phyloP scores from a whole-genome alignment of 2,329 filamentous ascomycete genomes.

The Fusarium veterinarium region DNA sequence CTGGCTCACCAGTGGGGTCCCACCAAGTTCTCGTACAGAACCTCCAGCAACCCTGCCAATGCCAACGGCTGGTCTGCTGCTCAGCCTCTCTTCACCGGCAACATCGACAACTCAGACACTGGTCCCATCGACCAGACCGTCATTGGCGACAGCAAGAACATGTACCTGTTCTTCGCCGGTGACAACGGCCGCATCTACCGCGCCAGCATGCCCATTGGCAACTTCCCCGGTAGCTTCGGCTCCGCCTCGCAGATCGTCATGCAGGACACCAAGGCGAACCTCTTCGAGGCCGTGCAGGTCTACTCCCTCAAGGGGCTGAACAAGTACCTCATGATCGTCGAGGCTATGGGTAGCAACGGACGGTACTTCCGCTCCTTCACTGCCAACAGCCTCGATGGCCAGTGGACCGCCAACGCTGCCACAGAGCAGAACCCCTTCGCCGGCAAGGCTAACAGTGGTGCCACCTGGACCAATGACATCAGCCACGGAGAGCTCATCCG shows the following conservation, averaged over 20 bases:
- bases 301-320: constrained; percentile 67
- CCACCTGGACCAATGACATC: constrained; percentile 73
- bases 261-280: constrained; percentile 64
- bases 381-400: constrained; percentile 64
- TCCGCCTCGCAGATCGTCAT: constrained; percentile 36
- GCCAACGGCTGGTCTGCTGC: constrained; percentile 60
- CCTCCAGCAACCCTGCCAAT: constrained; percentile 67
- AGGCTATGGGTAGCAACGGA: constrained; percentile 65
- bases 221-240: constrained; percentile 72
- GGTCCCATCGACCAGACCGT: constrained; percentile 71
- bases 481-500: constrained; percentile 73
- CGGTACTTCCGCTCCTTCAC: constrained; percentile 58
- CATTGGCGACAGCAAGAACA: constrained; percentile 69
- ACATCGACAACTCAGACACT: background rate
- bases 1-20: constrained; percentile 74
- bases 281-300: constrained; percentile 76
- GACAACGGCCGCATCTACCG: constrained; percentile 77
- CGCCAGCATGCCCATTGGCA: constrained; percentile 69
- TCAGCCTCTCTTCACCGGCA: constrained; percentile 14
- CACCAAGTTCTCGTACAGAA: constrained; percentile 69
- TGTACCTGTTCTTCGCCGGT: constrained; percentile 76
- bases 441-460: constrained; percentile 73
- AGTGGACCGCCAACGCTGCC: constrained; percentile 64
- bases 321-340: constrained; percentile 76
- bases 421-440: constrained; percentile 63